These are phyloP conservation scores for Capsella bursapastoris DNA, from an alignment of 345 rosid species.

Conservation along the genomic window DNA sequence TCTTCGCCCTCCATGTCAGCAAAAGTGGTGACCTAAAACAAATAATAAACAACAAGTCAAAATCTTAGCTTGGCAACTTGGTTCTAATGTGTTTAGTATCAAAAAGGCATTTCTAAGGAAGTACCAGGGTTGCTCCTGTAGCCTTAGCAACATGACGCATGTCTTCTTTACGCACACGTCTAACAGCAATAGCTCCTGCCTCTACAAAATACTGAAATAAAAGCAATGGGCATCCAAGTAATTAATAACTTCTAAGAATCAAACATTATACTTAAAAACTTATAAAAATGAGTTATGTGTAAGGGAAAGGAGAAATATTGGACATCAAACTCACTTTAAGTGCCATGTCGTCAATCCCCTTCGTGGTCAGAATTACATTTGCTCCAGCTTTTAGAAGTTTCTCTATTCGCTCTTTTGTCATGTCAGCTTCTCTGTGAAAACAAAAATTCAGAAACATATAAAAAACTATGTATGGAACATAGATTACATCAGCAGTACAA, in stretches of 20 bases:
- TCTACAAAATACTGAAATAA: slow-evolving; percentile 87
- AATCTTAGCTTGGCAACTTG: slow-evolving; percentile 12
- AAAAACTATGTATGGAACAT: neutral
- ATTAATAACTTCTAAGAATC: neutral
- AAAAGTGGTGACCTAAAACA: slow-evolving; percentile 85
- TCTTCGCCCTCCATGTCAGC: slow-evolving; percentile 99
- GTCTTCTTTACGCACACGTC: slow-evolving; percentile 96
- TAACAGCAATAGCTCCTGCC: slow-evolving; percentile 96
- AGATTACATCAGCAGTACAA: slow-evolving; percentile 7
- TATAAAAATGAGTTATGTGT: neutral
- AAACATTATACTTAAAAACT: neutral
- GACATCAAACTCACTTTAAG: slow-evolving; percentile 61
- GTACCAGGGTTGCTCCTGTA: slow-evolving; percentile 94
- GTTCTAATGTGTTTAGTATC: slow-evolving; percentile 17
- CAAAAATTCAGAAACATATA: slow-evolving; percentile 13
- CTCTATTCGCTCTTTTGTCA: slow-evolving; percentile 95
- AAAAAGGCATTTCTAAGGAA: slow-evolving; percentile 2
- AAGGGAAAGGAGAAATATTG: slow-evolving; percentile 7
- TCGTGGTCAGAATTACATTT: slow-evolving; percentile 92
- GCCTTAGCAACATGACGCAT: slow-evolving; percentile 99
- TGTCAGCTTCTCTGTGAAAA: slow-evolving; percentile 83
- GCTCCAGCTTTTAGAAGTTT: slow-evolving; percentile 97
- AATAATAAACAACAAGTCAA: slow-evolving; percentile 7
- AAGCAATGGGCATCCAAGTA: slow-evolving; percentile 12
- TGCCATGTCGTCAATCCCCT: slow-evolving; percentile 99